Percentiles rank a stretch among this genome's conserved stretches.
These are phyloP conservation scores for Botrytis porri DNA, from an alignment of 2,329 filamentous ascomycete species.

Conservation along the genomic window DNA sequence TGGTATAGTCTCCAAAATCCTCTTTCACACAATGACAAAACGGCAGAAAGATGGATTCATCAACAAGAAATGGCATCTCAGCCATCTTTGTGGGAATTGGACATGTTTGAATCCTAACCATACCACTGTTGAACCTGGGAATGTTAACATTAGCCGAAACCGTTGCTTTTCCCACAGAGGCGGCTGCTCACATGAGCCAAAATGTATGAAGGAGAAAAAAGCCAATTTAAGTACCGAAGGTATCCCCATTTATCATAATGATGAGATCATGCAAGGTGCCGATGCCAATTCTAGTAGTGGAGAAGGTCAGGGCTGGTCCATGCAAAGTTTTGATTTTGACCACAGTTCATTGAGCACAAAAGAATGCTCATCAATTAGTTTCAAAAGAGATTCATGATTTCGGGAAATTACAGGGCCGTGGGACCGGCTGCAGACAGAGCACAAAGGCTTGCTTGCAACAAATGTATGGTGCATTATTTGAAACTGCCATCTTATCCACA, in stretches of 20 bases:
- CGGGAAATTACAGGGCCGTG: background rate
- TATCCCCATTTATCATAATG: background rate
- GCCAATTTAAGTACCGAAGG: slow-evolving; percentile 28
- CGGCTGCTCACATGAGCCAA: slow-evolving; percentile 31
- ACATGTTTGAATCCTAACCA: slow-evolving; percentile 36
- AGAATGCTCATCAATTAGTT: background rate
- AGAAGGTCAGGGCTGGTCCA: background rate
- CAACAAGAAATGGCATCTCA: slow-evolving; percentile 34
- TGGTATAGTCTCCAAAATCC: slow-evolving; percentile 30
- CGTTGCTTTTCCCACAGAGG: slow-evolving; percentile 33
- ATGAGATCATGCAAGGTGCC: background rate
- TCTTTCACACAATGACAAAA: slow-evolving; percentile 27
- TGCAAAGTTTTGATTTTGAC: background rate
- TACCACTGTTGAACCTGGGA: slow-evolving; percentile 32
- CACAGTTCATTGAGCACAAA: background rate
- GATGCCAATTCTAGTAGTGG: background rate
- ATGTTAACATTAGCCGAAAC: slow-evolving; percentile 32
- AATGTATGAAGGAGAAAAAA: slow-evolving; percentile 34
- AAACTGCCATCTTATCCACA: background rate
- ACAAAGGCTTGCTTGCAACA: background rate
- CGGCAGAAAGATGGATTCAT: slow-evolving; percentile 35
- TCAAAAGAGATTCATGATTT: background rate
- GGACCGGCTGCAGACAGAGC: background rate
- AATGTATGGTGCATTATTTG: background rate
- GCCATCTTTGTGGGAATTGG: slow-evolving; percentile 39